A percentile compares a stretch with the other conserved stretches of the same genome.
Evolutionary conservation across 768 basidiomycete genomes (phyloP).

Genomic region (Amanita brunnescens): DNA sequence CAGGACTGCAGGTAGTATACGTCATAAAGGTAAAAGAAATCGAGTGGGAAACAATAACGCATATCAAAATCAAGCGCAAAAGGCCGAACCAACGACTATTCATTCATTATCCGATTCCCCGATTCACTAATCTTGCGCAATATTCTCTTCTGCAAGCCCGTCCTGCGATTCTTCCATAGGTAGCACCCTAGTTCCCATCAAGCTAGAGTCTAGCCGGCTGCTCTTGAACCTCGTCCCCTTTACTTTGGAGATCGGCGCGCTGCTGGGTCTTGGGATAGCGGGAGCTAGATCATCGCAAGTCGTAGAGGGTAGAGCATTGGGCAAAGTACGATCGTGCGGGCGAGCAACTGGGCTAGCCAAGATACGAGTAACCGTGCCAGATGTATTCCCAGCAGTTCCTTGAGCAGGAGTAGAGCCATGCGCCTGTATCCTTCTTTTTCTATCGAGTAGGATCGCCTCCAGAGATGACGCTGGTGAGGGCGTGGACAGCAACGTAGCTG

Average conservation of each 20-base stretch:
- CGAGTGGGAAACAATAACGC: too few relatives aligned
- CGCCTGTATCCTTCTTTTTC: slow-evolving; percentile 42
- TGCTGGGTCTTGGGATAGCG: slow-evolving; percentile 13
- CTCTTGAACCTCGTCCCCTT: slow-evolving; percentile 69
- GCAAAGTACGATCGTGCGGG: not conserved
- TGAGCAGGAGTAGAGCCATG: slow-evolving; percentile 11
- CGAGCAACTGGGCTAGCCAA: not conserved
- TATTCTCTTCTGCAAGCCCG: not conserved
- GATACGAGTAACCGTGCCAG: not conserved
- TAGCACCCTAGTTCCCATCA: slow-evolving; percentile 13
- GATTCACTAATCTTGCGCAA: not conserved
- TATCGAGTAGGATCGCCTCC: slow-evolving; percentile 59
- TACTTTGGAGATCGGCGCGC: slow-evolving; percentile 7
- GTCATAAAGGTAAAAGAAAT: too few relatives aligned
- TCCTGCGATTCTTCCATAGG: not conserved
- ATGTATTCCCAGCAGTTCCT: not conserved
- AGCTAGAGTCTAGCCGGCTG: slow-evolving; percentile 40
- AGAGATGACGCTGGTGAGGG: slow-evolving; percentile 48
- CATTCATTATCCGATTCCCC: not conserved
- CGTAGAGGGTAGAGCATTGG: not conserved
- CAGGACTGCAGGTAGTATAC: too few relatives aligned
- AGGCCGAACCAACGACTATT: too few relatives aligned
- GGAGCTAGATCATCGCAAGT: not conserved
- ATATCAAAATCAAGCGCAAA: too few relatives aligned
- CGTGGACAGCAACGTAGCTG: slow-evolving; percentile 22